A percentile compares a stretch with the other conserved stretches of the same genome.
Evolutionary conservation across 2,329 filamentous ascomycete species (phyloP).

Genomic region (Sarocladiaceae sp.): DNA sequence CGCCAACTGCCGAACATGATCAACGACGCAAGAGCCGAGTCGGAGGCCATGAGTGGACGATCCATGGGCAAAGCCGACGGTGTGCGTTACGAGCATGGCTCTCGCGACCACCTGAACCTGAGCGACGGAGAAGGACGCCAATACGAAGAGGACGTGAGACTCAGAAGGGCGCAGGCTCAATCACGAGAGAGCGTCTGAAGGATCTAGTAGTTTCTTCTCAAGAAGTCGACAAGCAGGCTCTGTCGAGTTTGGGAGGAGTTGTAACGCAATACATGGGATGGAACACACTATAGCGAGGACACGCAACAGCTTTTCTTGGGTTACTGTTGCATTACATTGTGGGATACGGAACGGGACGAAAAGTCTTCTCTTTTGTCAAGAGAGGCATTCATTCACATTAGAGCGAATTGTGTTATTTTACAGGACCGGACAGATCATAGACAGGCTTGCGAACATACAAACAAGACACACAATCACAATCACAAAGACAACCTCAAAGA

Average conservation of each 20-base stretch:
- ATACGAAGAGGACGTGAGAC: constrained; percentile 10
- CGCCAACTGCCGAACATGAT: constrained; percentile 57
- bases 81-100: background rate
- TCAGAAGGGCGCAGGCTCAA: constrained; percentile 2
- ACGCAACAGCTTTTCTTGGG: too few species aligned
- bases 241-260: background rate
- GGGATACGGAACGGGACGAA: too few species aligned
- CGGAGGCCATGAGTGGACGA: constrained; percentile 37
- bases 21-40: constrained; percentile 47
- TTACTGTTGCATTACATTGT: too few species aligned
- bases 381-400: background rate
- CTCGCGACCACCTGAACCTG: constrained; percentile 8
- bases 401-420: too few species aligned
- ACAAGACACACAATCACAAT: too few species aligned
- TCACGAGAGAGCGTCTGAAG: background rate
- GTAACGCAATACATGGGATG: background rate
- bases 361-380: too few species aligned
- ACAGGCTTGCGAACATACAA: too few species aligned
- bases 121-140: constrained; percentile 10
- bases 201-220: too few species aligned
- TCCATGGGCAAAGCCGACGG: constrained; percentile 5
- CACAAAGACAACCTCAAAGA: too few species aligned
- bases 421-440: too few species aligned
- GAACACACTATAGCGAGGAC: background rate
- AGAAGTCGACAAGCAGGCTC: constrained; percentile 1